phyloP scores from a whole-genome alignment of 2,329 filamentous ascomycete genomes.

The Ascochyta lentis region DNA sequence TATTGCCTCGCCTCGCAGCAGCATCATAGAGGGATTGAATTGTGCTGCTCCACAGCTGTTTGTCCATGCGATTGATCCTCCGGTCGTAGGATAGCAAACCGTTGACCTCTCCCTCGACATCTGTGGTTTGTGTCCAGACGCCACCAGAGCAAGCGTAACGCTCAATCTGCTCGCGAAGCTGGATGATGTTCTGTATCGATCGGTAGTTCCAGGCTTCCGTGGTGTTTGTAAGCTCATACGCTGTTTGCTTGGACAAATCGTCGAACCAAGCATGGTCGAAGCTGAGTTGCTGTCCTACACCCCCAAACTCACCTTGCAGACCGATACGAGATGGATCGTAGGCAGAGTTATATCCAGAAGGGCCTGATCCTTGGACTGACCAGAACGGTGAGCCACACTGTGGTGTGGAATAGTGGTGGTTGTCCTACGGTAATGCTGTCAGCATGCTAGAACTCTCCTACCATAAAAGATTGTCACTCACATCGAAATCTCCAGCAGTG shows the following conservation, averaged over 20 bases:
- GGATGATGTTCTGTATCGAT: slow-evolving; percentile 58
- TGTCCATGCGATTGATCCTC: slow-evolving; percentile 63
- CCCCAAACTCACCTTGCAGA: slow-evolving; percentile 75
- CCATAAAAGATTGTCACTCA: slow-evolving; percentile 4
- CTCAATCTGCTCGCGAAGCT: slow-evolving; percentile 59
- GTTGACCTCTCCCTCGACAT: slow-evolving; percentile 78
- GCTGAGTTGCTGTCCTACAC: slow-evolving; percentile 69
- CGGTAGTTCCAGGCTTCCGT: slow-evolving; percentile 72
- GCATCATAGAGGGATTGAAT: slow-evolving; percentile 67
- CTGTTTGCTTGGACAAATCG: slow-evolving; percentile 63
- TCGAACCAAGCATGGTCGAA: slow-evolving; percentile 70
- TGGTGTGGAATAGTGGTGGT: slow-evolving; percentile 74
- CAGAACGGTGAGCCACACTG: slow-evolving; percentile 75
- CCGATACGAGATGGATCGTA: slow-evolving; percentile 65
- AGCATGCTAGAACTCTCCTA: background rate
- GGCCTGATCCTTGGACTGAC: slow-evolving; percentile 60
- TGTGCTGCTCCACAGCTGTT: slow-evolving; percentile 65
- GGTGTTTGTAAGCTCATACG: slow-evolving; percentile 69
- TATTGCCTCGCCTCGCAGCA: slow-evolving; percentile 21
- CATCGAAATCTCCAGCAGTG: slow-evolving; percentile 67
- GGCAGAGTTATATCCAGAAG: slow-evolving; percentile 52
- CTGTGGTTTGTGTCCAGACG: slow-evolving; percentile 76
- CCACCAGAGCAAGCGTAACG: slow-evolving; percentile 69
- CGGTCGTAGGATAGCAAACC: slow-evolving; percentile 74
- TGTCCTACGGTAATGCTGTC: slow-evolving; percentile 56